A percentile compares a stretch with the other conserved stretches of the same genome.
These are phyloP conservation scores for Gymnopilus dilepis DNA, from an alignment of 768 basidiomycete genomes.

Conservation along the genomic window DNA sequence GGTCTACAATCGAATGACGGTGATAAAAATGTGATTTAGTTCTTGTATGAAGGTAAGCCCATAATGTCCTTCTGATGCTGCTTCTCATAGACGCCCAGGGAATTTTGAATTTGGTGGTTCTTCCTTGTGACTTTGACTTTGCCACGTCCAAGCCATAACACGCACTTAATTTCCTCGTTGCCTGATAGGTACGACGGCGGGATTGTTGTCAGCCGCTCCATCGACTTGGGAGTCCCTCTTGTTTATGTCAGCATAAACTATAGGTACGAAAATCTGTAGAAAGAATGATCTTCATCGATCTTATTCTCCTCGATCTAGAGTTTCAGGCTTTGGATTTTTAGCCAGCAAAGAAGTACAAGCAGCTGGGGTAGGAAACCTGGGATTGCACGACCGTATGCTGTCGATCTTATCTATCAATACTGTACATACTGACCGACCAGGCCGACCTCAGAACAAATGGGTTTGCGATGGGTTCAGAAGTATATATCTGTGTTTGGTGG, in stretches of 20 bases:
- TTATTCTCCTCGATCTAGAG: constrained; percentile 16
- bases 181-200: constrained; percentile 44
- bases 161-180: no score
- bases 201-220: constrained; percentile 48
- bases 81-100: constrained; percentile 12
- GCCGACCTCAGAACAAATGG: constrained; percentile 34
- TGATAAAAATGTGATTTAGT: no score
- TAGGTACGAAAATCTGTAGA: constrained; percentile 25
- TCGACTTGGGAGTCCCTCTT: constrained; percentile 47
- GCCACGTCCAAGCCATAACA: background rate
- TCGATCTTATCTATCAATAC: background rate
- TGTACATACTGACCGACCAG: no score
- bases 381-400: constrained; percentile 37
- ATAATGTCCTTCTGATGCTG: constrained; percentile 55
- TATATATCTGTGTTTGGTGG: constrained; percentile 63
- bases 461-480: constrained; percentile 61
- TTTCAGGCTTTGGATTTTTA: constrained; percentile 38
- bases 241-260: constrained; percentile 63
- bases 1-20: background rate
- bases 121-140: constrained; percentile 4
- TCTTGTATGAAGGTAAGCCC: no score
- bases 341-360: constrained; percentile 35
- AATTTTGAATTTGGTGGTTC: constrained; percentile 34
- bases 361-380: constrained; percentile 35
- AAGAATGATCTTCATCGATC: background rate